Evolutionary conservation across 2,329 filamentous ascomycete genomes (phyloP).

Genomic region (Drechslerella coelobrocha): DNA sequence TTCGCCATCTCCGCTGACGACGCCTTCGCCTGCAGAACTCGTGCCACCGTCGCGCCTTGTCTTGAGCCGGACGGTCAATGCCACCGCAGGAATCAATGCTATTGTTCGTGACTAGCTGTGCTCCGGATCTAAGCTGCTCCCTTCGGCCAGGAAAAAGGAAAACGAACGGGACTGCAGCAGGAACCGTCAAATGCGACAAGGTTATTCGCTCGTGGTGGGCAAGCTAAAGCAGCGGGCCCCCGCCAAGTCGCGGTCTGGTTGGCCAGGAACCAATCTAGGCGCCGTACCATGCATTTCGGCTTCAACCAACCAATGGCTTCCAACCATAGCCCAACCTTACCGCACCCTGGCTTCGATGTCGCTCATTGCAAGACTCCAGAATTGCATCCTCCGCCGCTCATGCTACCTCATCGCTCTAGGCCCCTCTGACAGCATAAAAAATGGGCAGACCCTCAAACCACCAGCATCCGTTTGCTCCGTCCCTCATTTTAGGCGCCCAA

Average conservation of each 20-base stretch:
- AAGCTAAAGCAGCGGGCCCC: constrained; percentile 44
- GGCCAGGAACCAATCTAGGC: constrained; percentile 48
- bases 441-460: constrained; percentile 47
- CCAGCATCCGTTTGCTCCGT: constrained; percentile 30
- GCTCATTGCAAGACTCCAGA: constrained; percentile 37
- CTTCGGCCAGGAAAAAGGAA: constrained; percentile 26
- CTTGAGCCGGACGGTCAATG: constrained; percentile 37
- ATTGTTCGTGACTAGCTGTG: constrained; percentile 1
- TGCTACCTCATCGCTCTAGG: constrained; percentile 17
- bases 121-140: constrained; percentile 17
- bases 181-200: constrained; percentile 38
- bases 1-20: constrained; percentile 42
- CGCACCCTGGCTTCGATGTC: constrained; percentile 34
- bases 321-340: constrained; percentile 37
- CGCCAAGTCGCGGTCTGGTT: constrained; percentile 50
- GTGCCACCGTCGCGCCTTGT: constrained; percentile 30
- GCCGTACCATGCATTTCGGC: constrained; percentile 40
- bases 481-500: constrained; percentile 49
- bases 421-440: constrained; percentile 33
- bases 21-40: constrained; percentile 18
- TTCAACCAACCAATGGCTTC: constrained; percentile 41
- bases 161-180: constrained; percentile 28
- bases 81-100: constrained; percentile 11
- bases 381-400: constrained; percentile 14
- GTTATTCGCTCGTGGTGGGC: constrained; percentile 41